These are phyloP conservation scores for Lachancea kluyveri DNA, from an alignment of 805 yeast species.

Conservation along the genomic window DNA sequence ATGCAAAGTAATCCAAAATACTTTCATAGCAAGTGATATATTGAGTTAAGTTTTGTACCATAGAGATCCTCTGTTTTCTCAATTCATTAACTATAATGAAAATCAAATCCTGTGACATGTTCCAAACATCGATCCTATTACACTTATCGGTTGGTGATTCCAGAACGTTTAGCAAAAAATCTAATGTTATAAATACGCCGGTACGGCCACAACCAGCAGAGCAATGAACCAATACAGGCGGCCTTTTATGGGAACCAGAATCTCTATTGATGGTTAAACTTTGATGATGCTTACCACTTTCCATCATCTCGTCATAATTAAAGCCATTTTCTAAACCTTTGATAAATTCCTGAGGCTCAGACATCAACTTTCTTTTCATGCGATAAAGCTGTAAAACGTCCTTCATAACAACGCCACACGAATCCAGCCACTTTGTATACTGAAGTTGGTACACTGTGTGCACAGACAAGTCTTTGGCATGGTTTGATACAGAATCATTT, in stretches of 20 bases:
- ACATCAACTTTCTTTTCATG: conserved; percentile 27
- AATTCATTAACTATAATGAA: conserved; percentile 55
- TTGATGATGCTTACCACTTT: conserved; percentile 4
- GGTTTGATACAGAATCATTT: conserved; percentile 9
- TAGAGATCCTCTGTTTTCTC: conserved; percentile 62
- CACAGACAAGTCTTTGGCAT: conserved; percentile 11
- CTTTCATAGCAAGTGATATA: conserved; percentile 66
- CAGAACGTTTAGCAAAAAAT: conserved; percentile 35
- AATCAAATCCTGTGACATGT: conserved; percentile 45
- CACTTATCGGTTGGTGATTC: conserved; percentile 31
- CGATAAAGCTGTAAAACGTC: conserved; percentile 28
- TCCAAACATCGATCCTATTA: conserved; percentile 37
- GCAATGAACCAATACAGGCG: conserved; percentile 74
- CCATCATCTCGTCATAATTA: conserved; percentile 7
- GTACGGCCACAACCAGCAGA: conserved; percentile 98
- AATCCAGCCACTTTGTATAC: conserved; percentile 78
- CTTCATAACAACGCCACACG: conserved; percentile 48
- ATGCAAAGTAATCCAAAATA: conserved; percentile 24
- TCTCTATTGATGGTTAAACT: too few relatives aligned
- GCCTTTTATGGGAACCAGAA: too few relatives aligned
- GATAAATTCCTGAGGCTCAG: conserved; percentile 11
- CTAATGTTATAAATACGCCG: conserved; percentile 76
- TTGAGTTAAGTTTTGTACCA: conserved; percentile 76
- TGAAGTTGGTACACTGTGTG: conserved; percentile 65
- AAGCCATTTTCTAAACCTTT: conserved; percentile 12